Base-by-base conservation (phyloP, 108 stramenopile genomes). In the Cyclotella baltica region DNA sequence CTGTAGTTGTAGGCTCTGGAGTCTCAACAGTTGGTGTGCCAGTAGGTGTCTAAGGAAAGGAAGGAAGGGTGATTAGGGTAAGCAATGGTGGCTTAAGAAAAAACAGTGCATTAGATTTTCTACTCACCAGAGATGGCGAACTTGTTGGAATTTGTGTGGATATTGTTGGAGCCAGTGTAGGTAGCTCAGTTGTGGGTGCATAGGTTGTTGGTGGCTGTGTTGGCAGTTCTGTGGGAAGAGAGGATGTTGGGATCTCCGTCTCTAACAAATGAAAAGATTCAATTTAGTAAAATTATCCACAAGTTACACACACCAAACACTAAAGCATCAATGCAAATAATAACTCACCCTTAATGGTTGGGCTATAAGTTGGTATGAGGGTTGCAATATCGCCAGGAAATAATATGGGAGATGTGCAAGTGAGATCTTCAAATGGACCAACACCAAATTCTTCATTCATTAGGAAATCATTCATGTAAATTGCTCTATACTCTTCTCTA, bases 401-500 rank as follows among this genome's bases (percentile, higher is more conserved):
- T 11, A 55, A 23, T 23, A 55, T 55, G 25, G 55, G 55, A 22
- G 55, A 55, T 10, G 22, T 55, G 22, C 55, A 55, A 27, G 55
- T 55, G 23, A 55, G 25, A 4, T n/a, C 55, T 25, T 22, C 55
- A 55, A 55, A 55, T 5, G 55, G 55, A 2, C 55, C 55, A 3
- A 55, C 25, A 25, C 55, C 55, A 23, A 55, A 55, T 11, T 55
- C 55, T 27, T 55, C 55, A 55, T 55, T 55, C 55, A 55, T 55
- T n/a, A 55, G 55, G 5, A 25, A 55, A 27, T 55, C 55, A 55
- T 55, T 27, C 55, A 55, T 55, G 55, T 55, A 55, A 6, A 22
- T 55, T 25, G 55, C 23, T 55, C 55, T 55, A 27, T 55, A 55
- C 5, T 55, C 55, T 55, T n/a, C 3, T 55, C 2, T 55, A 25